Evolutionary conservation across 257 asterid genomes (phyloP).

Genomic region (Nicotiana noctiflora): DNA sequence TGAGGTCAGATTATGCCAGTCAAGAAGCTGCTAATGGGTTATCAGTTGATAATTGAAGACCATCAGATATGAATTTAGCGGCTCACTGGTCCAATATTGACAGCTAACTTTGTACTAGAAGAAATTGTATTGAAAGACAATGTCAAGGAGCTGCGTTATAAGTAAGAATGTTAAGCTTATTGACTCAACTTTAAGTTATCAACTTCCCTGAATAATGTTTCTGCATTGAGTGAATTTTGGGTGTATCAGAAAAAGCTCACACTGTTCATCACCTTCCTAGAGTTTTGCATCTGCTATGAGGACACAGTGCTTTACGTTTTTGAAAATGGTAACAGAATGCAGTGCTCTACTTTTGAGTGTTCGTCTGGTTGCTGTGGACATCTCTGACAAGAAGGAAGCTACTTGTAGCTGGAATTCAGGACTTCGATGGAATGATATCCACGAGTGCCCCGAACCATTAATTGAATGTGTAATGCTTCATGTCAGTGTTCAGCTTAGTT

Average conservation of each 20-base stretch:
- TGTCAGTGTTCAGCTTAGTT: too few species aligned
- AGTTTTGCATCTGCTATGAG: neutral
- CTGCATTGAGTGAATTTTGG: neutral
- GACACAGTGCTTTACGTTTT: neutral
- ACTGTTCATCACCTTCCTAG: too few species aligned
- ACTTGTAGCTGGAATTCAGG: neutral
- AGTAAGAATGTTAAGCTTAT: too few species aligned
- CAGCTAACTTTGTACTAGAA: neutral
- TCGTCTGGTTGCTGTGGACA: neutral
- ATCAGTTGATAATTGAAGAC: neutral
- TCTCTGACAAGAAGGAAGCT: neutral
- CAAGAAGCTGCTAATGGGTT: neutral
- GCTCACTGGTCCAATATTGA: neutral
- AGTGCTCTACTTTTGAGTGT: neutral
- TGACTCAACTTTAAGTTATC: neutral
- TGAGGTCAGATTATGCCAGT: neutral
- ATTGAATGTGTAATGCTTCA: too few species aligned
- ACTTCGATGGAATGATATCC: too few species aligned
- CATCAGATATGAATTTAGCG: neutral
- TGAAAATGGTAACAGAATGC: neutral
- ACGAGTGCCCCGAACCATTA: too few species aligned
- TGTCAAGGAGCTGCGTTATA: neutral
- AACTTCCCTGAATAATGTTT: neutral
- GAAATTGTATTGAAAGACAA: neutral
- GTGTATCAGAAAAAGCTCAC: neutral